Conservation (phyloP, 106 monocot species). For the Dendrobium officinale region DNA sequence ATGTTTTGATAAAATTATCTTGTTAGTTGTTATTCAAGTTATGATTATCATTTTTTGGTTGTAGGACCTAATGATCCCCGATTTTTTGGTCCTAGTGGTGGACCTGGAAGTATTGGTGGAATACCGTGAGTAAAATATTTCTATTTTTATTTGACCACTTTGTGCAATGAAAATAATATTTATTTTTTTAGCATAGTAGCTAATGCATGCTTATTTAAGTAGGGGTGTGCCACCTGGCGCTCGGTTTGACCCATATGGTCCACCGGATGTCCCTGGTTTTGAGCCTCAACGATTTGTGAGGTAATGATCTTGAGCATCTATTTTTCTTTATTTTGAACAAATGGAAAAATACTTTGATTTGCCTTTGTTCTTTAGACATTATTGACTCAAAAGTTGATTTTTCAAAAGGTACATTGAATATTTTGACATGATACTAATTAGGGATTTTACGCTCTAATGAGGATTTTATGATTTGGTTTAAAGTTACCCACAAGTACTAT, state of each 20-base stretch:
- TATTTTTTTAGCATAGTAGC: background rate
- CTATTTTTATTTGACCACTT: background rate
- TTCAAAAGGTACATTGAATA: no score
- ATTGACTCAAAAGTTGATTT: background rate
- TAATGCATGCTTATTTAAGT: slow-evolving; percentile 15
- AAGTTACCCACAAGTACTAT: no score
- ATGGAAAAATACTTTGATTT: background rate
- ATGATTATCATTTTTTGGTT: background rate
- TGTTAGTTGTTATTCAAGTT: background rate
- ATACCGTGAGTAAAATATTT: slow-evolving; percentile 39
- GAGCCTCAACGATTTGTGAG: slow-evolving; percentile 67
- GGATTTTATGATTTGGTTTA: no score
- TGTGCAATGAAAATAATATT: background rate
- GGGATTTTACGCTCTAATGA: no score
- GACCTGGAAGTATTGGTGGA: slow-evolving; percentile 33
- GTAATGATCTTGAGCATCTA: slow-evolving; percentile 17
- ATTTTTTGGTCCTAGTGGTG: slow-evolving; percentile 40
- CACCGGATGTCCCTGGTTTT: slow-evolving; percentile 77
- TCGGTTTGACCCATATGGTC: slow-evolving; percentile 86
- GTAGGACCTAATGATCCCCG: slow-evolving; percentile 82
- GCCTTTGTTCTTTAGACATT: background rate
- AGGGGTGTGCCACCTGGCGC: slow-evolving; percentile 68
- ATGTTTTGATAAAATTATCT: background rate
- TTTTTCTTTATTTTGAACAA: background rate
- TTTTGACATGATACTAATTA: no score